These are phyloP conservation scores for Papiliotrema fonsecae DNA, from an alignment of 1,284 basidiomycete species.

Conservation along the genomic window DNA sequence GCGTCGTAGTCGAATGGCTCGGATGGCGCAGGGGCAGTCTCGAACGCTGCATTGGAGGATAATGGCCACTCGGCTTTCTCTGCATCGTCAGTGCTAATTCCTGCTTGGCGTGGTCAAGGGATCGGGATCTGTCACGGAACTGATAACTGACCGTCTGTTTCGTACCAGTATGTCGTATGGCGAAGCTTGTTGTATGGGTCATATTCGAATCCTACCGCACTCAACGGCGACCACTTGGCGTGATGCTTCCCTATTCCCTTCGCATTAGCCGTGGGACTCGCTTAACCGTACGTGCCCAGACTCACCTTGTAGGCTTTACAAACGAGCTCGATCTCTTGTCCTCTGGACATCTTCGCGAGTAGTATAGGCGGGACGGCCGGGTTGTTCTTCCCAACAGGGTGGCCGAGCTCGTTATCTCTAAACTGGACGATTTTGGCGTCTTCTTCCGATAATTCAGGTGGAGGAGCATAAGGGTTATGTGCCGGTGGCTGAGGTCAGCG, in stretches of 20 bases:
- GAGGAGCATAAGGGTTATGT: constrained; percentile 33
- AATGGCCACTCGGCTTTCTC: constrained; percentile 75
- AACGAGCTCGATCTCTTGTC: constrained; percentile 80
- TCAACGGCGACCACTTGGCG: constrained; percentile 97
- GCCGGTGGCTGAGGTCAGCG: constrained; percentile 16
- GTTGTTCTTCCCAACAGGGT: constrained; percentile 79
- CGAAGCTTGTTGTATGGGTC: constrained; percentile 96
- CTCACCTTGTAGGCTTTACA: constrained; percentile 90
- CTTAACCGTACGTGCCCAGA: background rate
- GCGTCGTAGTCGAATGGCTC: constrained; percentile 81
- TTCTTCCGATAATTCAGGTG: constrained; percentile 35
- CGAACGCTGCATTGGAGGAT: constrained; percentile 72
- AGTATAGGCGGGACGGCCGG: constrained; percentile 64
- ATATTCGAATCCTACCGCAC: constrained; percentile 94
- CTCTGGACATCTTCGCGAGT: constrained; percentile 87
- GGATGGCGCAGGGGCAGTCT: constrained; percentile 70
- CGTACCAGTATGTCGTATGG: constrained; percentile 95
- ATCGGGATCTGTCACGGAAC: too few relatives aligned
- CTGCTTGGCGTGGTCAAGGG: too few relatives aligned
- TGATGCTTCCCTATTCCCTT: constrained; percentile 98
- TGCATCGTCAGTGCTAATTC: constrained; percentile 12
- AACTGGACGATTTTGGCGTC: constrained; percentile 50
- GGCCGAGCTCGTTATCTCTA: constrained; percentile 71
- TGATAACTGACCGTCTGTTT: constrained; percentile 59
- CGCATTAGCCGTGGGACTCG: background rate